phyloP scores from a whole-genome alignment of 1,284 basidiomycete genomes.

The Ganoderma meredithae region DNA sequence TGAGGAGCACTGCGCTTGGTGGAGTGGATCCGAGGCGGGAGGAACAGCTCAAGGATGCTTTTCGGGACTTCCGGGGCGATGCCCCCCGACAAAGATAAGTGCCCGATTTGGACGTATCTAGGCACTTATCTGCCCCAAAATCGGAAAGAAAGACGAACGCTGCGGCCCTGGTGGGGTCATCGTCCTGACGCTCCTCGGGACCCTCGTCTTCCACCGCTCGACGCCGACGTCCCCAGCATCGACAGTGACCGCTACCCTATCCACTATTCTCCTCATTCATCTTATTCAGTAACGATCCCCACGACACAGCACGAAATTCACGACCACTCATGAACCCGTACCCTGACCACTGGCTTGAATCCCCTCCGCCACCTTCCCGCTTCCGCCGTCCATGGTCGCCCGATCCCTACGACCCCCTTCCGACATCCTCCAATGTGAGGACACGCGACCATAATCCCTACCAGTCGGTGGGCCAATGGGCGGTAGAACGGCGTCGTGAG shows the following conservation, averaged over 20 bases:
- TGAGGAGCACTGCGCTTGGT: not conserved
- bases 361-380: slow-evolving; percentile 59
- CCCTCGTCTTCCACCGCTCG: slow-evolving; percentile 21
- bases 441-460: slow-evolving; percentile 19
- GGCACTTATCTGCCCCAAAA: not conserved
- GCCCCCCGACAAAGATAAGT: not conserved
- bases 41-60: not conserved
- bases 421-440: slow-evolving; percentile 42
- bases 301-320: slow-evolving; percentile 34
- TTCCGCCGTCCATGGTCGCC: slow-evolving; percentile 68
- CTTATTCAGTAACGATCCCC: slow-evolving; percentile 18
- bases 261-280: not conserved
- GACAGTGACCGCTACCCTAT: slow-evolving; percentile 4
- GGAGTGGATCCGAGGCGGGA: not conserved
- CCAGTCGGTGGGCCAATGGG: slow-evolving; percentile 32
- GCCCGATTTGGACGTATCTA: slow-evolving; percentile 11
- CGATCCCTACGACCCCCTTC: slow-evolving; percentile 61
- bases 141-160: slow-evolving; percentile 17
- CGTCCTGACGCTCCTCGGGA: not conserved
- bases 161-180: slow-evolving; percentile 15
- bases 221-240: slow-evolving; percentile 22
- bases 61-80: slow-evolving; percentile 15
- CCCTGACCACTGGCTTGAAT: slow-evolving; percentile 53
- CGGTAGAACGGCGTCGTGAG: slow-evolving; percentile 47
- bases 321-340: slow-evolving; percentile 46